phyloP scores from a whole-genome alignment of 2,329 filamentous ascomycete genomes.

The Penicillium sp. region DNA sequence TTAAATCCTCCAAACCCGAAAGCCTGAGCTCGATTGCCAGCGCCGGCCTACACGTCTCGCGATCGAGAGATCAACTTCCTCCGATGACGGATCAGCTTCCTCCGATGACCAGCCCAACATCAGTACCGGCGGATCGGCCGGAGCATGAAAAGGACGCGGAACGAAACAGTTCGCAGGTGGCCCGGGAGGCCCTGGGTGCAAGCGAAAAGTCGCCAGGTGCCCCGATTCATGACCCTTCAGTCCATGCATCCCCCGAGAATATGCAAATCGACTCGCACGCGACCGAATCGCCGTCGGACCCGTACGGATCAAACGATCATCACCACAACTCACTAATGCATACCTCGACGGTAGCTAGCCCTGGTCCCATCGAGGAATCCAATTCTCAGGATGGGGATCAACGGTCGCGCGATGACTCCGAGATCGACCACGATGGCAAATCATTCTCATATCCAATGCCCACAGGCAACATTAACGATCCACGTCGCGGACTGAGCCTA shows the following conservation, averaged over 20 bases:
- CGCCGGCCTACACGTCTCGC: conserved; percentile 42
- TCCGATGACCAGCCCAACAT: conserved; percentile 51
- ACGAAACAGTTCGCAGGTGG: conserved; percentile 40
- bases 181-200: conserved; percentile 40
- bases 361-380: conserved; percentile 45
- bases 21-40: conserved; percentile 42
- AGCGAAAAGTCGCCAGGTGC: conserved; percentile 32
- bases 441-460: conserved; percentile 64
- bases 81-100: conserved; percentile 38
- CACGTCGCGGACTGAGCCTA: conserved; percentile 58
- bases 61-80: conserved; percentile 34
- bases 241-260: conserved; percentile 48
- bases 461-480: conserved; percentile 48
- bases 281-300: conserved; percentile 40
- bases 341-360: conserved; percentile 47
- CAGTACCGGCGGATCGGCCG: conserved; percentile 38
- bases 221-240: conserved; percentile 46
- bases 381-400: conserved; percentile 43
- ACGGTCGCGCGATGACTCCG: conserved; percentile 34
- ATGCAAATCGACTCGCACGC: conserved; percentile 49
- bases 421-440: conserved; percentile 46
- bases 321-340: conserved; percentile 51
- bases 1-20: conserved; percentile 36
- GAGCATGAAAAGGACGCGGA: conserved; percentile 33
- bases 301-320: conserved; percentile 52